Conservation (phyloP, 169 alveolate genomes). For the Eimeria praecox region DNA sequence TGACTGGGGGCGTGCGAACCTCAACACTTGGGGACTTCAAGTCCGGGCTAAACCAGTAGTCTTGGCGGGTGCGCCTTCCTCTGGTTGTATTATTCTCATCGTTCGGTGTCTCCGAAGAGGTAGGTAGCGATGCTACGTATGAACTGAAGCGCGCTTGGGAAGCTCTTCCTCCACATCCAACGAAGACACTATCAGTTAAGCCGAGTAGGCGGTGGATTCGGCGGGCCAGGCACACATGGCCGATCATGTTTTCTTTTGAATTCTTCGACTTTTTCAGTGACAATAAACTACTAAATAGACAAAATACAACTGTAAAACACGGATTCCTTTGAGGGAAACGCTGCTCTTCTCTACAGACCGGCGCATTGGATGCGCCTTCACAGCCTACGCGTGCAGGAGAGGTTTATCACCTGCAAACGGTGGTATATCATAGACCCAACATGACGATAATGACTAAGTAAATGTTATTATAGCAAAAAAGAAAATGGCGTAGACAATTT, state of each 20-base stretch:
- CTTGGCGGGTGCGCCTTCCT: constrained; percentile 10
- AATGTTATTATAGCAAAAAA: background rate
- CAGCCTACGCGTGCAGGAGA: background rate
- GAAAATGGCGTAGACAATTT: background rate
- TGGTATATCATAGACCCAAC: background rate
- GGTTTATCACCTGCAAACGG: background rate
- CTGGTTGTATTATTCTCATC: background rate
- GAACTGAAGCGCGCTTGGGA: background rate
- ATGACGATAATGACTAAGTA: background rate
- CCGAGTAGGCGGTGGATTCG: background rate
- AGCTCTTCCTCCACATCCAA: background rate
- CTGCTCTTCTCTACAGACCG: background rate
- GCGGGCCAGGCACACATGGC: constrained; percentile 6
- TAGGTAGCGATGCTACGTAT: background rate
- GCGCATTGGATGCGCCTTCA: background rate
- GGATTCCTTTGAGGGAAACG: background rate
- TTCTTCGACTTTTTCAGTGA: background rate
- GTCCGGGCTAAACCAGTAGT: constrained; percentile 39
- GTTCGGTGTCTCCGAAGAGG: background rate
- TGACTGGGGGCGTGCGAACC: background rate
- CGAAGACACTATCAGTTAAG: background rate
- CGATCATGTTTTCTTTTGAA: constrained; percentile 7
- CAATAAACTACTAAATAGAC: background rate
- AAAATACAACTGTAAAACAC: background rate
- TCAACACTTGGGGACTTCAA: constrained; percentile 53